Evolutionary conservation across 225 moss, liverwort and hornwort species (phyloP).

Genomic region (Pseudoscleropodium purum): DNA sequence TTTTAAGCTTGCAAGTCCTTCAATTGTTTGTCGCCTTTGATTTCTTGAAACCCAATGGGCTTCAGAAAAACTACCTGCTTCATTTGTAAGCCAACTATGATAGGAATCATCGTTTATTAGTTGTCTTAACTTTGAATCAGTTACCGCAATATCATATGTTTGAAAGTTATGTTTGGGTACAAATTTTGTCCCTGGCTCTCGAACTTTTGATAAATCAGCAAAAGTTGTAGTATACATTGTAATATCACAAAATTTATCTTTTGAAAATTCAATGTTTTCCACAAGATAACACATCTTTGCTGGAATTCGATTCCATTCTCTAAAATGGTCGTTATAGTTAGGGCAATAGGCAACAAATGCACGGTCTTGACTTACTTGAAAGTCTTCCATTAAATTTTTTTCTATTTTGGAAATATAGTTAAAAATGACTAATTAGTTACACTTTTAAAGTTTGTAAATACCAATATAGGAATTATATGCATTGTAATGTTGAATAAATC

Average conservation of each 20-base stretch:
- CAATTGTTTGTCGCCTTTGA: background rate
- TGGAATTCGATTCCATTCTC: background rate
- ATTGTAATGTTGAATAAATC: background rate
- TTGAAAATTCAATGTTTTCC: background rate
- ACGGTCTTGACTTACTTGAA: background rate
- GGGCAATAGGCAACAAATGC: background rate
- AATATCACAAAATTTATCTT: background rate
- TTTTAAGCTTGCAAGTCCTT: background rate
- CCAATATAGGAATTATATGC: too few relatives aligned
- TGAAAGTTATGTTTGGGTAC: background rate
- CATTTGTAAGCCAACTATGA: background rate
- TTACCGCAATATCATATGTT: conserved; percentile 7
- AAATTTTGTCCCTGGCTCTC: background rate
- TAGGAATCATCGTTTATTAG: background rate
- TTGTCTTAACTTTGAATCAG: background rate
- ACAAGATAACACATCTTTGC: background rate
- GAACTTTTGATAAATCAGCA: background rate
- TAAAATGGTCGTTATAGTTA: background rate
- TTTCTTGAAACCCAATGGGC: background rate
- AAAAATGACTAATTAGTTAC: too few relatives aligned
- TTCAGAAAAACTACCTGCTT: background rate
- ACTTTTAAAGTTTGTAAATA: background rate
- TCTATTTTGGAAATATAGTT: background rate
- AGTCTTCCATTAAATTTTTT: background rate
- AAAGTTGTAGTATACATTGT: conserved; percentile 8